Conservation (phyloP, 495 filamentous ascomycete species). For the Darksidea phi region DNA sequence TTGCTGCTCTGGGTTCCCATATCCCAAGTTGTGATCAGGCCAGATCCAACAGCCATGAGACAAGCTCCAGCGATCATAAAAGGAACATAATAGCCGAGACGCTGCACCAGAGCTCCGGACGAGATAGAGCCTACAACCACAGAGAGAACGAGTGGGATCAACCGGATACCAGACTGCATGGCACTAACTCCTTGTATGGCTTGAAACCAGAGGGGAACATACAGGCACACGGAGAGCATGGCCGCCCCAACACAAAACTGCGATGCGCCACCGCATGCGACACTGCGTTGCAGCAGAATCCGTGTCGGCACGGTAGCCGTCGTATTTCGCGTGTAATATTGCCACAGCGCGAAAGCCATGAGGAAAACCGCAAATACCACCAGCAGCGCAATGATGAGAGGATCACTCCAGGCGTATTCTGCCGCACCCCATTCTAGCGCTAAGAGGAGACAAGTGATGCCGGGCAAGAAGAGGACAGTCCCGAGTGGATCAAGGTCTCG, state of each 20-base stretch:
- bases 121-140: conserved; percentile 56
- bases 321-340: conserved; percentile 51
- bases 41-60: conserved; percentile 27
- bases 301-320: conserved; percentile 49
- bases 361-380: conserved; percentile 51
- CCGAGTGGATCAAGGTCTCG: conserved; percentile 55
- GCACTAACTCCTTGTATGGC: conserved; percentile 28
- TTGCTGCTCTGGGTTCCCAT: not conserved
- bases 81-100: conserved; percentile 75
- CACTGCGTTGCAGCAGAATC: conserved; percentile 47
- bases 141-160: conserved; percentile 29
- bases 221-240: conserved; percentile 55
- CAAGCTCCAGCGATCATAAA: conserved; percentile 45
- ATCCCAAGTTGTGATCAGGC: conserved; percentile 33
- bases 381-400: conserved; percentile 43
- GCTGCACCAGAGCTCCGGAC: conserved; percentile 59
- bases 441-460: conserved; percentile 57
- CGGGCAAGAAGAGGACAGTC: conserved; percentile 52
- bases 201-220: conserved; percentile 38
- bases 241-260: conserved; percentile 43
- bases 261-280: conserved; percentile 45
- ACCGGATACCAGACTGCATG: conserved; percentile 26
- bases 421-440: conserved; percentile 65
- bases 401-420: conserved; percentile 53
- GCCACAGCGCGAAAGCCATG: conserved; percentile 51